Evolutionary conservation across 495 filamentous ascomycete species (phyloP).

Genomic region (Aspergillus incahuasiensis): DNA sequence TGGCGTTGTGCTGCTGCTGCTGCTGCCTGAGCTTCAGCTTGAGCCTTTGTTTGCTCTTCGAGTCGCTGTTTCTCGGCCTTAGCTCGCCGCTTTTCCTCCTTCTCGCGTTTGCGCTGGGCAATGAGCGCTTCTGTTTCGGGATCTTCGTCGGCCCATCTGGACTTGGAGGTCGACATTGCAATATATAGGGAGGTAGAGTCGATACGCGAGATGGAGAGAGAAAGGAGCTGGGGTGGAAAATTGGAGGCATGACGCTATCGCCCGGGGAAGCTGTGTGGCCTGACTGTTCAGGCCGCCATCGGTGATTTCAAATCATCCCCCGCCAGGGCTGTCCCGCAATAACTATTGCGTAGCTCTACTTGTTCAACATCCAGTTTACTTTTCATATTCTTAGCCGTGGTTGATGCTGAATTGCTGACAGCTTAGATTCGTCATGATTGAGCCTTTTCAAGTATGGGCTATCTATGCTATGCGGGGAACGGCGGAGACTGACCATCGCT

Average conservation of each 20-base stretch:
- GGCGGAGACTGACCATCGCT: constrained; percentile 3
- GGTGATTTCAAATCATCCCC: constrained; percentile 11
- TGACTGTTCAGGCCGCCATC: background rate
- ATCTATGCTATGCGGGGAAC: background rate
- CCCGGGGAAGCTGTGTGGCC: constrained; percentile 14
- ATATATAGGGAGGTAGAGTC: background rate
- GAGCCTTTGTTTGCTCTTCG: constrained; percentile 44
- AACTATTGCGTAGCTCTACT: background rate
- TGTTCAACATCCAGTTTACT: background rate
- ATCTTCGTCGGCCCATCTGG: constrained; percentile 82
- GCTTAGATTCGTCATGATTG: constrained; percentile 43
- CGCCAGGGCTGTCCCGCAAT: constrained; percentile 8
- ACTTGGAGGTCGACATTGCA: constrained; percentile 60
- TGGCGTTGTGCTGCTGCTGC: constrained; percentile 1
- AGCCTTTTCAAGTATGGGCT: constrained; percentile 52
- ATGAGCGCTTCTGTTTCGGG: constrained; percentile 64
- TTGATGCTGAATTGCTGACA: background rate
- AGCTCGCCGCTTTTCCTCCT: constrained; percentile 79
- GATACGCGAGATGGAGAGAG: background rate
- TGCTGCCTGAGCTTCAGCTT: constrained; percentile 5
- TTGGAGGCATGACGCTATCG: constrained; percentile 35
- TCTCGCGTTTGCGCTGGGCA: constrained; percentile 73
- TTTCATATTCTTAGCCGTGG: constrained; percentile 1
- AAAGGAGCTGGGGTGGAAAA: background rate
- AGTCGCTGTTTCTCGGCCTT: constrained; percentile 82